Base-by-base conservation (phyloP, 495 filamentous ascomycete genomes). In the Pyrenula aspistea region DNA sequence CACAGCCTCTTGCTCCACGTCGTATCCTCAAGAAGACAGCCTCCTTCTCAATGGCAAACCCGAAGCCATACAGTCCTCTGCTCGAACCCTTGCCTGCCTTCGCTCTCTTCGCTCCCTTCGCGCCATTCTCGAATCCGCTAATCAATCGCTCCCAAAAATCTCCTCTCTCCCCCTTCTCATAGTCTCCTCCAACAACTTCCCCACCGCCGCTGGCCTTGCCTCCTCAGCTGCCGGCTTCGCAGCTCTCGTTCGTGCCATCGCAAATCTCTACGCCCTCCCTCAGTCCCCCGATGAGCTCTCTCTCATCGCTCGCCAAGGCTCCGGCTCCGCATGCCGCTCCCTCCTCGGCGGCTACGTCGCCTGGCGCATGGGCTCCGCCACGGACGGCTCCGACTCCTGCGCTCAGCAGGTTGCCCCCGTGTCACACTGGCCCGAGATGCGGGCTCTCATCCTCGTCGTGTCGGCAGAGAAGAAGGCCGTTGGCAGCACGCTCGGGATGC, bases 161-260 rank as follows among this genome's bases (percentile, higher is more conserved):
- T 86, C 87, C 21, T 65, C 72, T 53, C 76, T 83, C 60, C 83
- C 86, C 22, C 81, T 98, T 54, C 84, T 84, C 49, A 83, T 97
- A 59, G 89, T 91, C 55, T 89, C 85, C 58, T 85, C 89, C 70
- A 98, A 98, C 80, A 98, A 98, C 77, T 98, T 98, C 81, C 93
- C 93, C 55, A 98, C 93, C 22, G 93, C 93, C 24, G 93, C 93
- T n/a, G 93, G 93, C 15, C 84, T 98, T 20, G 93, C 93, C 22
- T 88, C 83, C 52, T 93, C 87, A 0, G 93, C 93, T 12, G 93
- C 93, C 2, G 93, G 93, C 36, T 97, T 97, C 65, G 93, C 93
- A 15, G 93, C 93, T 12, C 82, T 98, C 0, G 91, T 97, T 48
- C 83, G 92, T 51, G 89, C 90, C 48, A 88, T 98, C 60, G 93